These are phyloP conservation scores for Asparagopsis taxiformis DNA, from an alignment of 31 red algal species.

Conservation along the genomic window DNA sequence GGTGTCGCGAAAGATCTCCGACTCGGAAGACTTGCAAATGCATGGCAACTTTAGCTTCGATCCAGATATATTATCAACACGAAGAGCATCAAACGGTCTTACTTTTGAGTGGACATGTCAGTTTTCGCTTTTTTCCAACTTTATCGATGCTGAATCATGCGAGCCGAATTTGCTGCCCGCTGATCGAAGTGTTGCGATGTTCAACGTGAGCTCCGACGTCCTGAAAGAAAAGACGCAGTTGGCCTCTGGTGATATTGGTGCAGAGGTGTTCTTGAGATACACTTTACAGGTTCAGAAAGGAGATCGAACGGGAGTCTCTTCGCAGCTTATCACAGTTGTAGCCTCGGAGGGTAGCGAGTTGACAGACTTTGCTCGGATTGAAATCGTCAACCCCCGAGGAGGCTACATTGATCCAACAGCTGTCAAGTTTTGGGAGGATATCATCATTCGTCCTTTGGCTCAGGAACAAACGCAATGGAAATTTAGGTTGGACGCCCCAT, in stretches of 20 bases:
- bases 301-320: slow-evolving; percentile 5
- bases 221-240: neutral
- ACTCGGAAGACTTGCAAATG: slow-evolving; percentile 23
- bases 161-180: slow-evolving; percentile 15
- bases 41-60: slow-evolving; percentile 21
- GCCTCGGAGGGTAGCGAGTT: slow-evolving; percentile 30
- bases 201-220: neutral
- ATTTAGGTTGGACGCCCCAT: slow-evolving; percentile 46
- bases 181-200: slow-evolving; percentile 11
- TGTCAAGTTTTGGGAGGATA: slow-evolving; percentile 70
- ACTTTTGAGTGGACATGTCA: slow-evolving; percentile 43
- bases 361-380: slow-evolving; percentile 37
- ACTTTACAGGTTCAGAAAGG: slow-evolving; percentile 46
- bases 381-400: slow-evolving; percentile 37
- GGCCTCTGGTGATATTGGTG: slow-evolving; percentile 7
- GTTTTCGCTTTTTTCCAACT: slow-evolving; percentile 31
- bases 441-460: slow-evolving; percentile 44
- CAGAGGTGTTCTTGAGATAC: slow-evolving; percentile 31
- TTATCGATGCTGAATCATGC: slow-evolving; percentile 6
- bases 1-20: slow-evolving; percentile 9
- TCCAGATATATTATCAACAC: slow-evolving; percentile 27
- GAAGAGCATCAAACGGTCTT: slow-evolving; percentile 3
- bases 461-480: slow-evolving; percentile 34
- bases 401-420: slow-evolving; percentile 13
- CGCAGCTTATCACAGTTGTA: slow-evolving; percentile 27